A percentile compares a stretch with the other conserved stretches of the same genome.
phyloP scores from a whole-genome alignment of 768 basidiomycete genomes.

The Kwoniella sp. region DNA sequence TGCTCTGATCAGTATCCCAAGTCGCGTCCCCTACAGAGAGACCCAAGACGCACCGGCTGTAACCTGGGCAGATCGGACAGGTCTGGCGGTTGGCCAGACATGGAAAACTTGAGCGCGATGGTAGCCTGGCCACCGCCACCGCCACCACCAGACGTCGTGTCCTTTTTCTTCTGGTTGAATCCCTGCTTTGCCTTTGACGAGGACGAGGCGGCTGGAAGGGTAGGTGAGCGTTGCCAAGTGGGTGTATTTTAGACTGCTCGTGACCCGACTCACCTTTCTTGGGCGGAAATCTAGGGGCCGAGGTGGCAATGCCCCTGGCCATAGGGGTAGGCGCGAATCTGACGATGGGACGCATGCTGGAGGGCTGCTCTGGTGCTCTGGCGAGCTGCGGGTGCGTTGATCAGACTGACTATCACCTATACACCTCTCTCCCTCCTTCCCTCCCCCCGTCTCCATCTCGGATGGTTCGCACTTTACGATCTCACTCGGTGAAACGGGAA shows the following conservation, averaged over 20 bases:
- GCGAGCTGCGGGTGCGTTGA: no score
- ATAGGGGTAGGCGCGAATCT: constrained; percentile 12
- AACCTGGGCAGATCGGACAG: constrained; percentile 12
- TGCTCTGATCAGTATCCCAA: neutral
- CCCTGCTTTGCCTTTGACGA: constrained; percentile 8
- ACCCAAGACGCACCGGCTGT: constrained; percentile 16
- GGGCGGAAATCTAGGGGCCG: constrained; percentile 17
- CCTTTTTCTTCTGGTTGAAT: constrained; percentile 18
- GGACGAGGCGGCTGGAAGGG: constrained; percentile 4
- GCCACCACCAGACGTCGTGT: constrained; percentile 8
- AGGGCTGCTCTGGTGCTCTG: no score
- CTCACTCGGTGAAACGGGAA: no score
- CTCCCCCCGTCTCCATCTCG: no score
- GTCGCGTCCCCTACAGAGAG: no score
- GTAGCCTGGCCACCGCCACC: constrained; percentile 7
- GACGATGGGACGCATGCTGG: constrained; percentile 15
- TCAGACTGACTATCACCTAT: neutral
- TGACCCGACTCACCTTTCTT: constrained; percentile 14
- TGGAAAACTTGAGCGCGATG: constrained; percentile 7
- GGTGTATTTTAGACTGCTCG: neutral
- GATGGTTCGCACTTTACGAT: no score
- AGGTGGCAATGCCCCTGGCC: constrained; percentile 21
- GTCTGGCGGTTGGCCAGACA: constrained; percentile 17
- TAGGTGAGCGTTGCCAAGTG: neutral
- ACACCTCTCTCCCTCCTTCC: no score